Evolutionary conservation across 176 grass and related monocot species (phyloP).

Genomic region (Triticum timopheevii): DNA sequence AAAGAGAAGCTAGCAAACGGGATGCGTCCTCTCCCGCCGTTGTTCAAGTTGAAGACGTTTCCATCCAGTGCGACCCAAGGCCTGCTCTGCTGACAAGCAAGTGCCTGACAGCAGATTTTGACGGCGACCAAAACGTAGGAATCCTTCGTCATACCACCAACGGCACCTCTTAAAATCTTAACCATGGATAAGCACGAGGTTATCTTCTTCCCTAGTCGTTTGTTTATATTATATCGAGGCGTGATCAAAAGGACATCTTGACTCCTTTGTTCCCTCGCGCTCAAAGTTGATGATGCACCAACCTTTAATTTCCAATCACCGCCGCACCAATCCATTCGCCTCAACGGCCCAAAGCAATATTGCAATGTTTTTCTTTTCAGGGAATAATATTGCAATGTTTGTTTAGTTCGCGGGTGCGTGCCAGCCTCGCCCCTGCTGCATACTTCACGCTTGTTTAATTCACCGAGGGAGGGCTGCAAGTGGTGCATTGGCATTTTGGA

Average conservation of each 20-base stretch:
- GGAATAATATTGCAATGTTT: neutral
- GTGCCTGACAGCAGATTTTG: neutral
- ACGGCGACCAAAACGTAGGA: neutral
- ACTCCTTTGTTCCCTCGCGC: neutral
- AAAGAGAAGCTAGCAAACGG: neutral
- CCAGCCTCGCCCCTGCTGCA: constrained; percentile 7
- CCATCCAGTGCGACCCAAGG: too few relatives aligned
- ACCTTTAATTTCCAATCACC: neutral
- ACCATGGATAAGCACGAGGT: constrained; percentile 36
- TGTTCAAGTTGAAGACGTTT: too few relatives aligned
- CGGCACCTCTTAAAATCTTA: too few relatives aligned
- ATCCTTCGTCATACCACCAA: neutral
- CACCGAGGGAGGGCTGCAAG: neutral
- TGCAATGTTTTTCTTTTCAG: neutral
- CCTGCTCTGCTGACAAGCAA: too few relatives aligned
- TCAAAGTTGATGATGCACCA: neutral
- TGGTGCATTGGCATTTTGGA: neutral
- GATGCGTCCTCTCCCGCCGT: neutral
- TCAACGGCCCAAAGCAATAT: neutral
- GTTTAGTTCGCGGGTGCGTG: neutral
- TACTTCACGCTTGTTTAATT: neutral
- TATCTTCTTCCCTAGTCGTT: neutral
- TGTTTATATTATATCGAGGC: neutral
- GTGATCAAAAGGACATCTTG: constrained; percentile 7
- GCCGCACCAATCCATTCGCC: neutral